Evolutionary conservation across 1,284 basidiomycete species (phyloP), one percentile per base, ranked within the genome.

Genomic region (Fistulina hepatica): DNA sequence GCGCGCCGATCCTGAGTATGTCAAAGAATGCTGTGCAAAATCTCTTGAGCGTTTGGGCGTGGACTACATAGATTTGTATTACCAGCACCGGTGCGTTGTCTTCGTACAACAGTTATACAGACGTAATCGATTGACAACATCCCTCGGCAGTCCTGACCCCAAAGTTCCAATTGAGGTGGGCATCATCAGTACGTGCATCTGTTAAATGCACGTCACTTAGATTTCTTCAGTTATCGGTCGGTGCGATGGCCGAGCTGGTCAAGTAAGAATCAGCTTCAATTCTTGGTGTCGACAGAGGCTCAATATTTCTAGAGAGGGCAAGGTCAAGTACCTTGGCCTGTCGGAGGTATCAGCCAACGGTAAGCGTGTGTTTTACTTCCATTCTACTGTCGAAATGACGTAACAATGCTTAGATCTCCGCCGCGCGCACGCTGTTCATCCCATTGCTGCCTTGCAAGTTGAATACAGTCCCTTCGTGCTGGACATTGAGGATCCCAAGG

Each of bases 381-480:
- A 16, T 3, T 13, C 28, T 13, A n/a, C 28, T n/a, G 10, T 31
- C 28, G n/a, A 13, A 31, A 8, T 31, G 10, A 16, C 28, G n/a
- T 31, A 31, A n/a, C n/a, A n/a, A n/a, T n/a, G n/a, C n/a, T n/a
- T n/a, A 2, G 72, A 71, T 0, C 56, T 77, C 7, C 63, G 70
- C 5, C 67, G 71, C 33, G 74, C 74, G 3, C 61, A 67, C 40
- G 62, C 61, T 10, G 58, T 67, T 4, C 60, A 64, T 39, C 65
- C 65, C 7, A 64, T 76, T 43, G 50, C 64, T 8, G 69, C 65
- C 6, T 48, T 74, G 11, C 69, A 76, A 46, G 55, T 71, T 24
- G 73, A 75, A 46, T 68, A 64, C 48, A 69, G 65, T 10, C 68
- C 72, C 0, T 73, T 69, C 55, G 60, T 60, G 10, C 54, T 65